Conservation (phyloP, 2,329 filamentous ascomycete genomes). For the Cladosporium colombiae region DNA sequence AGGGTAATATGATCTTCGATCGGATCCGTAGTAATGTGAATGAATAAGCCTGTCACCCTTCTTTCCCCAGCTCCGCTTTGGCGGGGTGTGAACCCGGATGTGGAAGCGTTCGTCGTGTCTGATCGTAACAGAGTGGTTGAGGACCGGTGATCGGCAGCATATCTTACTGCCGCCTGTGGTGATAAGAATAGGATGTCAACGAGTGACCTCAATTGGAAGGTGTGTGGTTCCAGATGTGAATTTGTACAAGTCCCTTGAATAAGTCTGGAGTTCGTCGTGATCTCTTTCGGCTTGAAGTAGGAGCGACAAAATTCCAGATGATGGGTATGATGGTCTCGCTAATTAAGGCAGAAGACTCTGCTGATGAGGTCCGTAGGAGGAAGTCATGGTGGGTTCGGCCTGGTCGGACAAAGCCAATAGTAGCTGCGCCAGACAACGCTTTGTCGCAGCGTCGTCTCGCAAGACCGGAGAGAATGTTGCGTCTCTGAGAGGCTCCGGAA, state of each 20-base stretch:
- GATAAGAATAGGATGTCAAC: not conserved
- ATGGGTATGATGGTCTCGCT: not conserved
- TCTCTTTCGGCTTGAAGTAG: not conserved
- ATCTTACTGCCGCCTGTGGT: not conserved
- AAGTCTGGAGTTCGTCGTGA: not conserved
- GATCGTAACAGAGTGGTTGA: constrained; percentile 3
- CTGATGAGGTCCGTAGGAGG: constrained; percentile 26
- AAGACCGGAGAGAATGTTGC: constrained; percentile 96
- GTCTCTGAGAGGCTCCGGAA: constrained; percentile 97
- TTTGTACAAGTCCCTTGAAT: constrained; percentile 4
- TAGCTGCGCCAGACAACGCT: constrained; percentile 94
- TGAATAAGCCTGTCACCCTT: not conserved
- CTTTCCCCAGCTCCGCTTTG: not conserved
- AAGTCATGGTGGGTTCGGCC: constrained; percentile 35
- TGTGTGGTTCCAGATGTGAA: not conserved
- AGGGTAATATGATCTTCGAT: not conserved
- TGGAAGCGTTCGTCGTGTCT: constrained; percentile 2
- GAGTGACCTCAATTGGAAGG: not conserved
- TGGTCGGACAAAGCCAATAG: constrained; percentile 90
- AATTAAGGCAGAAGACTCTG: constrained; percentile 15
- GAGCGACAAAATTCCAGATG: not conserved
- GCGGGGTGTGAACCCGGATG: not conserved
- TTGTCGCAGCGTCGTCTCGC: constrained; percentile 94
- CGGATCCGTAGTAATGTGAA: constrained; percentile 5
- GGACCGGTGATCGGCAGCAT: not conserved